Percentiles rank a stretch among this genome's conserved stretches.
Conservation (phyloP, 495 filamentous ascomycete species). For the Rostrohypoxylon terebratum region DNA sequence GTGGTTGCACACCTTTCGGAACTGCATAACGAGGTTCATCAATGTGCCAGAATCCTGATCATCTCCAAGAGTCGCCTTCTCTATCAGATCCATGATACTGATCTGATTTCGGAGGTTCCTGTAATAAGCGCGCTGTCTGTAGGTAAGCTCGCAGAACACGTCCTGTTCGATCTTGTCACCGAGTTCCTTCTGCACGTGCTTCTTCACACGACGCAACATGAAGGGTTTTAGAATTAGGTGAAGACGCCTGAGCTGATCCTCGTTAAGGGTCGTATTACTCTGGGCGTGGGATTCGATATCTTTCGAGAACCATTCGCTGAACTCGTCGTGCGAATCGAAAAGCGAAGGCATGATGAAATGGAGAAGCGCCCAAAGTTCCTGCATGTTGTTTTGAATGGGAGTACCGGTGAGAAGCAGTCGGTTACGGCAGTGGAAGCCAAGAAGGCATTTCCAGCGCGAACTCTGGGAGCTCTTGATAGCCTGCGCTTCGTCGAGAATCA, state of each 20-base stretch:
- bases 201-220: slow-evolving; percentile 99
- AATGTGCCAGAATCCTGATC: slow-evolving; percentile 94
- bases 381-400: slow-evolving; percentile 99
- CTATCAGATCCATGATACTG: slow-evolving; percentile 97
- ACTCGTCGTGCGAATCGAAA: slow-evolving; percentile 98
- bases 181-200: slow-evolving; percentile 97
- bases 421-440: slow-evolving; percentile 96
- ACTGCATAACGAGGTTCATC: slow-evolving; percentile 99
- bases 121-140: slow-evolving; percentile 96
- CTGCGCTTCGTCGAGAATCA: slow-evolving; percentile 98
- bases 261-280: slow-evolving; percentile 98
- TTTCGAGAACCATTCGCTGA: slow-evolving; percentile 99
- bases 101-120: slow-evolving; percentile 92
- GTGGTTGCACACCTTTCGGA: slow-evolving; percentile 99
- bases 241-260: slow-evolving; percentile 93
- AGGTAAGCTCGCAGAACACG: slow-evolving; percentile 95
- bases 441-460: slow-evolving; percentile 94
- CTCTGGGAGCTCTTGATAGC: slow-evolving; percentile 98
- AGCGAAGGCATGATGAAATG: slow-evolving; percentile 99
- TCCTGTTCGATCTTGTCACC: slow-evolving; percentile 98
- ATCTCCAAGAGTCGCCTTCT: slow-evolving; percentile 94
- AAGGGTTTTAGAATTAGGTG: slow-evolving; percentile 99
- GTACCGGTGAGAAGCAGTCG: slow-evolving; percentile 94
- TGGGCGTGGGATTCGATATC: slow-evolving; percentile 99
- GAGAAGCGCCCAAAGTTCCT: slow-evolving; percentile 95